A percentile compares a stretch with the other conserved stretches of the same genome.
phyloP scores from a whole-genome alignment of 179 eudicot species.

The Silene coronaria region DNA sequence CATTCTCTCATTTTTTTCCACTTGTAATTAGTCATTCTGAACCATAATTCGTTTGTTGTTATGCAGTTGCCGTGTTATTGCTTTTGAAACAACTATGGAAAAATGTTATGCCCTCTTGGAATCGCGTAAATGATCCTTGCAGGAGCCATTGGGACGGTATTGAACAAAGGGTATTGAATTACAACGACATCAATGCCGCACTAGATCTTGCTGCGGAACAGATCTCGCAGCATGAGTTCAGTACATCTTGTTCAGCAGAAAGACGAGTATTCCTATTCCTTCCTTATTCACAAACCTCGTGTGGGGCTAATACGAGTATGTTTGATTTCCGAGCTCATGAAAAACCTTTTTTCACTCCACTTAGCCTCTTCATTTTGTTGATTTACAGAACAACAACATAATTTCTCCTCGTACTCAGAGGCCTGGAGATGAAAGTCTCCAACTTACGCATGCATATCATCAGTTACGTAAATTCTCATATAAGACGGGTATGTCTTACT shows the following conservation, averaged over 20 bases:
- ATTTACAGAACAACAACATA: slow-evolving; percentile 47
- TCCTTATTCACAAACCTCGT: too few species aligned
- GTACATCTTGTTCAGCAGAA: too few species aligned
- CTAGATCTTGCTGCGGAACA: slow-evolving; percentile 38
- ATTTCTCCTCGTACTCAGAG: slow-evolving; percentile 23
- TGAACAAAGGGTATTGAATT: slow-evolving; percentile 34
- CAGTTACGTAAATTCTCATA: background rate
- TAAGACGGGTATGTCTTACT: background rate
- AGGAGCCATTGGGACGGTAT: slow-evolving; percentile 63
- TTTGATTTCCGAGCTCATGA: too few species aligned
- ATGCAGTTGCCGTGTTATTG: slow-evolving; percentile 45
- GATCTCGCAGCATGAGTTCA: slow-evolving; percentile 46
- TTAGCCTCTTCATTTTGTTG: slow-evolving; percentile 48
- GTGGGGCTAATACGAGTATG: too few species aligned
- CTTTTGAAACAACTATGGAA: slow-evolving; percentile 48
- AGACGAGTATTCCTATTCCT: too few species aligned
- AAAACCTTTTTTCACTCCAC: too few species aligned
- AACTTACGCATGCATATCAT: slow-evolving; percentile 41
- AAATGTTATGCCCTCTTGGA: slow-evolving; percentile 67
- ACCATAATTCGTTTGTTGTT: background rate
- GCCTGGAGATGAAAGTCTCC: slow-evolving; percentile 15
- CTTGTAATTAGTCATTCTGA: too few species aligned
- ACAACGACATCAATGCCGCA: slow-evolving; percentile 40
- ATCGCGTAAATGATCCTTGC: slow-evolving; percentile 56
- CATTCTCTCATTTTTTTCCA: background rate